phyloP scores from a whole-genome alignment of 2,329 filamentous ascomycete genomes.

The Trichoderma afroharzianum region DNA sequence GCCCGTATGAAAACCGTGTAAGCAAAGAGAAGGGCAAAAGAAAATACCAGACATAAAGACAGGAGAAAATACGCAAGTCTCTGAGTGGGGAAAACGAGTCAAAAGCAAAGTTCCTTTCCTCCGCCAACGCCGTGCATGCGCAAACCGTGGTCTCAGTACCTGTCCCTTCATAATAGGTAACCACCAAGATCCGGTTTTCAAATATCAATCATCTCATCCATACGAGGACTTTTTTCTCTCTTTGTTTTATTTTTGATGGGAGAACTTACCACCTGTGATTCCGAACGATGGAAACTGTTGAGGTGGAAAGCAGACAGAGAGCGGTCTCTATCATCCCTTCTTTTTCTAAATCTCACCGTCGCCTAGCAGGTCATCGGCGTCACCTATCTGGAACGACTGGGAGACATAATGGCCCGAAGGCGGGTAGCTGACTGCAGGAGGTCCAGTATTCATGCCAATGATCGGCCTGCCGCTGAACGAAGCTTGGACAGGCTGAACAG shows the following conservation, averaged over 20 bases:
- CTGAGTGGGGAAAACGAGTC: background rate
- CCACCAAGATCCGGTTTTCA: background rate
- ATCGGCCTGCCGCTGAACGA: background rate
- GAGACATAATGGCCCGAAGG: slow-evolving; percentile 3
- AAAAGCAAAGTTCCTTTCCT: background rate
- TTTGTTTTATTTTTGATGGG: background rate
- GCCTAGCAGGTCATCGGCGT: slow-evolving; percentile 15
- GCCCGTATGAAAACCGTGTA: background rate
- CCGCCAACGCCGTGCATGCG: background rate
- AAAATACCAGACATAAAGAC: background rate
- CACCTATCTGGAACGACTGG: background rate
- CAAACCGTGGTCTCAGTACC: background rate
- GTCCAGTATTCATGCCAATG: background rate
- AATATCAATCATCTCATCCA: background rate
- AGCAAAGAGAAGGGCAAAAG: background rate
- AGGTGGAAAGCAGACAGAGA: background rate
- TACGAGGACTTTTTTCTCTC: background rate
- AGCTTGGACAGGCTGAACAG: slow-evolving; percentile 10
- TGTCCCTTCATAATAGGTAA: background rate
- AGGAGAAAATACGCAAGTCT: background rate
- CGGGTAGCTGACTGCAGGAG: background rate
- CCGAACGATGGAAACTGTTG: background rate
- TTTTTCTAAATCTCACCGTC: slow-evolving; percentile 36
- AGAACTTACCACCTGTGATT: background rate
- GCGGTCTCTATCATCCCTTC: background rate